Base-by-base conservation (phyloP, 164 flowering plant species). In the Vitis amurensis region DNA sequence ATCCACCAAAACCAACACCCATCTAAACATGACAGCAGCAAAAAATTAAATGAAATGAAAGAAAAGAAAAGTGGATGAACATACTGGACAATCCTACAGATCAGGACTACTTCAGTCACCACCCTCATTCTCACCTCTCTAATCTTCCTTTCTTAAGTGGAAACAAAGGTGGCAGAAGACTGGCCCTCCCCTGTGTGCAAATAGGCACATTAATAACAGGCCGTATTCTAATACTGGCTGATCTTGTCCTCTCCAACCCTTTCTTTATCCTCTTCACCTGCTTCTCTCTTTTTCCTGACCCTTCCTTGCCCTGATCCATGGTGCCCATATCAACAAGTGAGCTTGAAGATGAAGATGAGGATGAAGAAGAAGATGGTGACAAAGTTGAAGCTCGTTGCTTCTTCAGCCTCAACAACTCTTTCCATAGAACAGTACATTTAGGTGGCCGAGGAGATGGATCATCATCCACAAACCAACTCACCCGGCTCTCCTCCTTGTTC, bases 401-500 rank as follows among this genome's bases (percentile, higher is more conserved):
- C 85, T 78, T 92, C 84, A 94, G 59, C 83, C 87, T 86, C 37
- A 94, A 66, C 16, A 94, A 67, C 78, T 94, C 98, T 72, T 91
- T 94, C 97, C 97, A 94, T n/a, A 94, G 31, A 49, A 92, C 93
- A 19, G 98, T 92, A 79, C 98, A 94, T 51, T 86, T 94, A 0
- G 98, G 98, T 23, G 98, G 98, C 68, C 98, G 70, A 16, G 98
- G 97, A 56, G 98, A 94, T 17, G 97, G 97, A 73, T 91, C 98
- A 50, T 94, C 97, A 19, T 94, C 98, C 1, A 88, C 68, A 65
- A 88, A 89, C 96, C 98, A 94, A 58, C 64, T 82, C 23, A 76
- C 74, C 55, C 84, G 79, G 13, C 16, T 68, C 71, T 76, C 83
- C 9, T 78, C 87, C 57, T 77, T 50, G 11, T 13, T 30, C 5